Conservation (phyloP, 495 filamentous ascomycete species). For the Penicillium paradoxum region DNA sequence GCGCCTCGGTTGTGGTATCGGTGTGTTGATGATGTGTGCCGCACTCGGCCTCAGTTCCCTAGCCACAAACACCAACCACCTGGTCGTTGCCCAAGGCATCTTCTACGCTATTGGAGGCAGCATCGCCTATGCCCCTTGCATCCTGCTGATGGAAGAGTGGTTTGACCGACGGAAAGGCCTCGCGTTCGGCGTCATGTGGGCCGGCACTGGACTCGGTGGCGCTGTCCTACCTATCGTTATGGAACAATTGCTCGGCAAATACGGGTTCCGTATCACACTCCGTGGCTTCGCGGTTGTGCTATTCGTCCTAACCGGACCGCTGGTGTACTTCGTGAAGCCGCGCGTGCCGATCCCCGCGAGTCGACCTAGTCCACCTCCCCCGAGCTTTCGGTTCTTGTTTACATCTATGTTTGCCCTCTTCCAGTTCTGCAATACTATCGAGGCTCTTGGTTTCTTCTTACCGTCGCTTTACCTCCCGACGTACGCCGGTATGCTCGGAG, state of each 20-base stretch:
- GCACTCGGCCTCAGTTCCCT: slow-evolving; percentile 14
- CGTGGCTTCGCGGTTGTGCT: slow-evolving; percentile 41
- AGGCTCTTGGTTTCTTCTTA: slow-evolving; percentile 57
- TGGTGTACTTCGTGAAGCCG: slow-evolving; percentile 48
- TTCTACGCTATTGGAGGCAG: slow-evolving; percentile 12
- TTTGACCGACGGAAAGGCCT: slow-evolving; percentile 12
- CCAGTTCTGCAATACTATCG: slow-evolving; percentile 48
- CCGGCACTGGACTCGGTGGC: slow-evolving; percentile 37
- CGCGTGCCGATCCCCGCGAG: neutral
- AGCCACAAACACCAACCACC: slow-evolving; percentile 12
- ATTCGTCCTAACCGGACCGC: slow-evolving; percentile 42
- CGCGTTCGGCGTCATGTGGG: slow-evolving; percentile 19
- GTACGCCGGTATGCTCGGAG: slow-evolving; percentile 28
- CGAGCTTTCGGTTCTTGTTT: slow-evolving; percentile 33
- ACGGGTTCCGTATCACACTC: slow-evolving; percentile 49
- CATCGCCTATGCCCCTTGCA: slow-evolving; percentile 13
- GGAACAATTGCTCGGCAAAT: slow-evolving; percentile 39
- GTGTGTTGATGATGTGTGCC: slow-evolving; percentile 10
- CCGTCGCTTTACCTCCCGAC: slow-evolving; percentile 55
- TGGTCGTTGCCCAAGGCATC: slow-evolving; percentile 16
- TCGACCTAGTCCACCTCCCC: slow-evolving; percentile 17
- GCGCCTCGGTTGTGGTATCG: slow-evolving; percentile 3
- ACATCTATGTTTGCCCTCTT: slow-evolving; percentile 38
- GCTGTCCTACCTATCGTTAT: slow-evolving; percentile 45
- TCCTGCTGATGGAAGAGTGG: slow-evolving; percentile 16